These are phyloP conservation scores for Bipolaris sorokiniana DNA, from an alignment of 2,329 filamentous ascomycete species.

Conservation along the genomic window DNA sequence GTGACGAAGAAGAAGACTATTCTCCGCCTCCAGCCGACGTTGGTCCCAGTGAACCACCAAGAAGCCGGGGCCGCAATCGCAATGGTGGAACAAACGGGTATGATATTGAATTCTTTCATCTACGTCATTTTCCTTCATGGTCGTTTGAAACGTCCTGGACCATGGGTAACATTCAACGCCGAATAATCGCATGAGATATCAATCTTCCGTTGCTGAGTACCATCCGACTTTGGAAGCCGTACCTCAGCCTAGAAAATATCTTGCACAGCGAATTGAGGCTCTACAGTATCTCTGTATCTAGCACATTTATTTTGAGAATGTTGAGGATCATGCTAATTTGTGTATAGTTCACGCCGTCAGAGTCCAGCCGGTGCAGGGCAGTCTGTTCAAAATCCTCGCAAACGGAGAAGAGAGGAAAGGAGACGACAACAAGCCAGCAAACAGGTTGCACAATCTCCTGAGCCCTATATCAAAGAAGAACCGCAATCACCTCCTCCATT, in stretches of 20 bases:
- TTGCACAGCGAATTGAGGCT: neutral
- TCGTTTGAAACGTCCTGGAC: neutral
- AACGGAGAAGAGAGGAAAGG: slow-evolving; percentile 57
- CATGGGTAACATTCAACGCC: neutral
- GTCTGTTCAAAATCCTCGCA: slow-evolving; percentile 56
- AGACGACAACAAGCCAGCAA: slow-evolving; percentile 45
- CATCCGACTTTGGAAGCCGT: neutral
- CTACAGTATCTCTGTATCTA: neutral
- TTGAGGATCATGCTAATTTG: slow-evolving; percentile 17
- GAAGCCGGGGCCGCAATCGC: slow-evolving; percentile 35
- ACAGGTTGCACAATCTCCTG: slow-evolving; percentile 44
- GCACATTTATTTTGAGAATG: neutral
- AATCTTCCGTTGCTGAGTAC: neutral
- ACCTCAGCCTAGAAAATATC: neutral
- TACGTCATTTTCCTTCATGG: slow-evolving; percentile 32
- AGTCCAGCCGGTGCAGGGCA: slow-evolving; percentile 54
- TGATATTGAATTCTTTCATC: slow-evolving; percentile 21
- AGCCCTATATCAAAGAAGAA: slow-evolving; percentile 66
- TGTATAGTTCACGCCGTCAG: slow-evolving; percentile 42
- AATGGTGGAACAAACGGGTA: slow-evolving; percentile 42
- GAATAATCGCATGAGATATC: neutral
- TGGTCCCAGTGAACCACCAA: slow-evolving; percentile 31
- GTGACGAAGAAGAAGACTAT: slow-evolving; percentile 50
- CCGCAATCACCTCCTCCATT: slow-evolving; percentile 67
- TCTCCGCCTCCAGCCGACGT: slow-evolving; percentile 55